Evolutionary conservation across 352 stramenopile genomes (phyloP), one percentile per base, ranked within the genome.

Genomic region (Globisporangium acanthophoron): DNA sequence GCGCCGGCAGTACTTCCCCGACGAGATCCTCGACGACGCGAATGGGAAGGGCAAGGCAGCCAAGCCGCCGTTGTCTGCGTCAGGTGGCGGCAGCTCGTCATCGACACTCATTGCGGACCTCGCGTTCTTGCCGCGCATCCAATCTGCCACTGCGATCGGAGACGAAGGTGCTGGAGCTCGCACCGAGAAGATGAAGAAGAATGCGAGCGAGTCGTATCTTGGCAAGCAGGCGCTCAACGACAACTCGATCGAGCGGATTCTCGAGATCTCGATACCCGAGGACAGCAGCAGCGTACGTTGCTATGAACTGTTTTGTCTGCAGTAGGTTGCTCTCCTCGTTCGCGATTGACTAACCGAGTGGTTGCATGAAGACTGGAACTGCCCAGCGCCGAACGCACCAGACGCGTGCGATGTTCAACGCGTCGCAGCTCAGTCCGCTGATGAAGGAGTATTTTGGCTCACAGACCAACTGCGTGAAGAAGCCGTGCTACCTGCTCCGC

Each of bases 361-460:
- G 11, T 40, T 40, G 8, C 0, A 9, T 15, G 35, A 13, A 40
- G 35, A 40, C 35, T 15, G 35, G 35, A 15, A 29, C 27, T 33
- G 60, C 18, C 13, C 60, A 52, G 27, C 63, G 71, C 13, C 79
- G 81, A 2, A 80, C 77, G 9, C 81, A 90, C 46, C 87, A 94
- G 56, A 60, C 85, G 41, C 77, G 83, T 5, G 67, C 70, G 5
- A 65, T 80, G 43, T 96, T 96, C 60, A 90, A 96, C 51, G 71
- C 83, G 33, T 80, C 87, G 24, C 84, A 92, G 64, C 61, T 92
- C 31, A 92, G 81, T 60, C 80, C 78, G 50, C 68, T 91, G 12
- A 79, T 94, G 74, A 88, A 92, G 43, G 74, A 90, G 46, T 92
- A 84, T 57, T 73, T 92, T 56, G 72, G 68, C 3, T 76, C 74